A percentile compares a stretch with the other conserved stretches of the same genome.
Conservation (phyloP, 192 early-diverging fungal species). For the Neocallimastix lanati region DNA sequence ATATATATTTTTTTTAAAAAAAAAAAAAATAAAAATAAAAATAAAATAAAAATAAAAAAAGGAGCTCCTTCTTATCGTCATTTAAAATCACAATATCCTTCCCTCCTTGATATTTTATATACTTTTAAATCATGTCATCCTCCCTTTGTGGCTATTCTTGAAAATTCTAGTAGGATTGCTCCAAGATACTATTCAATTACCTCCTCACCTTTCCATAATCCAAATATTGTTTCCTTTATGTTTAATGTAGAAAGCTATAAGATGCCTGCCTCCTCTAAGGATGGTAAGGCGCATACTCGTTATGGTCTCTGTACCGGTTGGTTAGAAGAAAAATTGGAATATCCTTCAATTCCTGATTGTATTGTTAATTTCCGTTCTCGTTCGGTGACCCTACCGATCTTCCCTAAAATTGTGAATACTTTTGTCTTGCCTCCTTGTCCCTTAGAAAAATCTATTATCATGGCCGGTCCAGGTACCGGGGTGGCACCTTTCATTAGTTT, state of each 20-base stretch:
- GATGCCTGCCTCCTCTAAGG: background rate
- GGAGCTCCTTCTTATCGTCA: conserved; percentile 42
- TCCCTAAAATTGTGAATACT: conserved; percentile 1
- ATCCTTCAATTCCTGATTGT: conserved; percentile 42
- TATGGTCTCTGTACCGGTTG: conserved; percentile 6
- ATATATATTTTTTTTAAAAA: too few relatives aligned
- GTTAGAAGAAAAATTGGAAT: conserved; percentile 9
- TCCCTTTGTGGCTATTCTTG: conserved; percentile 50
- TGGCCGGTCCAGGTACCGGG: conserved; percentile 88
- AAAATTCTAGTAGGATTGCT: conserved; percentile 52
- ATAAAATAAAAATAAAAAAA: conserved; percentile 2
- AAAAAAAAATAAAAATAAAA: too few relatives aligned
- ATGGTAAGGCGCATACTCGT: background rate
- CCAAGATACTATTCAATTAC: conserved; percentile 82
- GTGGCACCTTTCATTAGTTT: conserved; percentile 88
- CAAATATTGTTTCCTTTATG: conserved; percentile 41
- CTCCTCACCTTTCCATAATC: conserved; percentile 37
- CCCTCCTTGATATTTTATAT: conserved; percentile 57
- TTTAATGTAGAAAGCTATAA: conserved; percentile 73
- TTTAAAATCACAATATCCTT: conserved; percentile 48
- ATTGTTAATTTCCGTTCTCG: conserved; percentile 20
- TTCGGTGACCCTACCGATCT: background rate
- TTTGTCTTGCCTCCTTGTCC: conserved; percentile 15
- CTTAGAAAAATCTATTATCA: conserved; percentile 22
- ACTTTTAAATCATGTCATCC: conserved; percentile 62